phyloP scores from a whole-genome alignment of 176 grass and related monocot genomes.

The bread wheat (Triticum aestivum) region DNA sequence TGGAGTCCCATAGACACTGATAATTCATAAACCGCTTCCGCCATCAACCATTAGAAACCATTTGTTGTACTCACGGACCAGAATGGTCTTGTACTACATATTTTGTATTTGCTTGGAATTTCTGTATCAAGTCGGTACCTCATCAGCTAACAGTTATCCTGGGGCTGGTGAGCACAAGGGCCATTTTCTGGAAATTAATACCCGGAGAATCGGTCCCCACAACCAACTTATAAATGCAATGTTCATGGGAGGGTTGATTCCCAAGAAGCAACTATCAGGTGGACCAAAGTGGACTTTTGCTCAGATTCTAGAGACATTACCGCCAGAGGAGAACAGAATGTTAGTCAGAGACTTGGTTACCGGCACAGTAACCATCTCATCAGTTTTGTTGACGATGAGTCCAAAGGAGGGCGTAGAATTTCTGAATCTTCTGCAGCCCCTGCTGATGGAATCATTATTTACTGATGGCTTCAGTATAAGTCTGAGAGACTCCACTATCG shows the following conservation, averaged over 20 bases:
- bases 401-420: slow-evolving; percentile 42
- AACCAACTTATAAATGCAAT: slow-evolving; percentile 45
- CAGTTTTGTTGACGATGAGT: slow-evolving; percentile 28
- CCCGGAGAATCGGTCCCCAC: neutral
- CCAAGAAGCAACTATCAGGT: slow-evolving; percentile 24
- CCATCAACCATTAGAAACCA: too few relatives aligned
- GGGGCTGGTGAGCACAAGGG: too few relatives aligned
- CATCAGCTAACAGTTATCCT: too few relatives aligned
- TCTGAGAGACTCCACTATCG: slow-evolving; percentile 42
- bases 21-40: too few relatives aligned
- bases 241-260: slow-evolving; percentile 36
- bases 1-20: too few relatives aligned
- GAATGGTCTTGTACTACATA: too few relatives aligned
- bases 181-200: too few relatives aligned
- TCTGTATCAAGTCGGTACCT: too few relatives aligned
- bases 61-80: too few relatives aligned
- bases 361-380: slow-evolving; percentile 32
- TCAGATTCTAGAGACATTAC: slow-evolving; percentile 39
- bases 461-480: slow-evolving; percentile 59
- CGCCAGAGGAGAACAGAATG: slow-evolving; percentile 15
- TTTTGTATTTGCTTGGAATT: too few relatives aligned
- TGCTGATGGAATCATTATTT: slow-evolving; percentile 57
- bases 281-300: slow-evolving; percentile 38
- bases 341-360: slow-evolving; percentile 27
- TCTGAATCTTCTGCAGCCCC: slow-evolving; percentile 55